A percentile compares a stretch with the other conserved stretches of the same genome.
Conservation (phyloP, 371 early-diverging fungal genomes). For the Funneliformis caledonium region DNA sequence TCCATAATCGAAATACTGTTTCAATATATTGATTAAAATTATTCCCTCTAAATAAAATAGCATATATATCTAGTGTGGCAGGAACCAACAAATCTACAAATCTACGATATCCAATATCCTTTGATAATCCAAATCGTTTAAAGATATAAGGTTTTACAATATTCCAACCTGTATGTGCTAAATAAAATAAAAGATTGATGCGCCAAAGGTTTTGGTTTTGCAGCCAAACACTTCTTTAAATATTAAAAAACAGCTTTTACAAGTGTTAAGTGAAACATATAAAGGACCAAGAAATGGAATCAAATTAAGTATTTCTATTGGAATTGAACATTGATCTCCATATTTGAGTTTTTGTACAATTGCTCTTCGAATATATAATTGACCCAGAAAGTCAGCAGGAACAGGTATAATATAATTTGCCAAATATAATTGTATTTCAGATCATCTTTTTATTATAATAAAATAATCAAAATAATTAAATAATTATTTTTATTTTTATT, state of each 20-base stretch:
- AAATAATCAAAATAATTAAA: too few species aligned
- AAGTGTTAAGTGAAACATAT: not conserved
- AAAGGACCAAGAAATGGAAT: not conserved
- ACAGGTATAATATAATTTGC: too few species aligned
- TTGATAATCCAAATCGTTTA: not conserved
- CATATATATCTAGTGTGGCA: constrained; percentile 7
- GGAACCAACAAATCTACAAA: constrained; percentile 10
- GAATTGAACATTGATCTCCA: too few species aligned
- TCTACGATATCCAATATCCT: not conserved
- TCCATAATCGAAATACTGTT: not conserved
- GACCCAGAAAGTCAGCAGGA: too few species aligned
- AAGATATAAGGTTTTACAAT: not conserved
- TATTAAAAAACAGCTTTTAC: not conserved
- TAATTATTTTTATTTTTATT: too few species aligned
- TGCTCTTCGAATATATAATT: too few species aligned
- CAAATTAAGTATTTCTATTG: not conserved
- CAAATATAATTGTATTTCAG: too few species aligned
- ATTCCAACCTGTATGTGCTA: not conserved
- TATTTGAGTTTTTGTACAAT: too few species aligned
- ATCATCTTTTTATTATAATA: too few species aligned
- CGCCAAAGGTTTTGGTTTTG: not conserved
- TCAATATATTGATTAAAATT: constrained; percentile 23
- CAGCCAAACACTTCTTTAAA: not conserved
- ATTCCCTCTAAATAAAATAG: not conserved
- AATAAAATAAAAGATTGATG: not conserved